These are phyloP conservation scores for Cylindricascospora bacillispora DNA, from an alignment of 1,139 yeast genomes.

Conservation along the genomic window DNA sequence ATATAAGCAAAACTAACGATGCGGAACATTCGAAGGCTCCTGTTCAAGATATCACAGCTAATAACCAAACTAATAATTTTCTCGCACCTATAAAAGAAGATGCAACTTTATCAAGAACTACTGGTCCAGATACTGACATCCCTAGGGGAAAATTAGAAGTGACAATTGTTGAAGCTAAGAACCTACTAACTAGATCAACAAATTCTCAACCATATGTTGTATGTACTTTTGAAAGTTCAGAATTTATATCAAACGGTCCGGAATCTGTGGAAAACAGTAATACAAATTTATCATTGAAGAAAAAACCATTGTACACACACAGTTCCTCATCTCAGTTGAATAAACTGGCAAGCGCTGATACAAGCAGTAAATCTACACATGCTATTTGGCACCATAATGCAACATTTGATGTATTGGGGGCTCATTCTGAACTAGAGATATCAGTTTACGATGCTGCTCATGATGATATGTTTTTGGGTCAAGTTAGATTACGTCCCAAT, in stretches of 20 bases:
- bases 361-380: constrained; percentile 25
- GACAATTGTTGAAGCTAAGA: constrained; percentile 66
- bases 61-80: neutral
- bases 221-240: constrained; percentile 86
- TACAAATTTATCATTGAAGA: constrained; percentile 15
- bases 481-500: constrained; percentile 59
- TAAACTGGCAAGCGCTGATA: constrained; percentile 18
- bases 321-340: constrained; percentile 55
- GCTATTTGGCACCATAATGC: constrained; percentile 91
- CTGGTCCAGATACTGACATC: constrained; percentile 26
- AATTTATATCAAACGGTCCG: constrained; percentile 75
- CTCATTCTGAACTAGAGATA: constrained; percentile 70
- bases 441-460: constrained; percentile 76
- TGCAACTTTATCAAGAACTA: neutral
- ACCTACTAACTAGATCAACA: constrained; percentile 41
- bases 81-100: neutral
- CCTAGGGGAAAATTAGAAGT: constrained; percentile 79
- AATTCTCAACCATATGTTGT: constrained; percentile 77
- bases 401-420: constrained; percentile 79
- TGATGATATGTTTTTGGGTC: constrained; percentile 80
- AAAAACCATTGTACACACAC: constrained; percentile 43
- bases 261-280: constrained; percentile 39
- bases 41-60: neutral
- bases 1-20: too few relatives aligned
- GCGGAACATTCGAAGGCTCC: neutral